phyloP scores from a whole-genome alignment of 208 protist species.

The Spongospora subterranea region DNA sequence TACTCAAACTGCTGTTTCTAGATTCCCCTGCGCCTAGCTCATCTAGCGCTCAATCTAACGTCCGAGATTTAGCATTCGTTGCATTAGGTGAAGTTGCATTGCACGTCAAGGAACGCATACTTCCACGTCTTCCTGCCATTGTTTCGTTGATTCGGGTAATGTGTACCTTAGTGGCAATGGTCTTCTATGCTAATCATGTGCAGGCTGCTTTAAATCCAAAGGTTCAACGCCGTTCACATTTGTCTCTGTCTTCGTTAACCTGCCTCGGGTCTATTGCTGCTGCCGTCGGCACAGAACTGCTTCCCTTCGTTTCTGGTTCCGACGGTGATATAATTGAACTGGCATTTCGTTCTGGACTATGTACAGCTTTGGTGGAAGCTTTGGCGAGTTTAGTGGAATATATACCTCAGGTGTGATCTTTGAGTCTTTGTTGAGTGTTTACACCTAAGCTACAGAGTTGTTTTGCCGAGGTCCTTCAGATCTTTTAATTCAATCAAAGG shows the following conservation, averaged over 20 bases:
- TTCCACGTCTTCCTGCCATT: conserved; percentile 1
- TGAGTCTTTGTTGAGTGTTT: too few relatives aligned
- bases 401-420: conserved; percentile 15
- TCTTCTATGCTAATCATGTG: too few relatives aligned
- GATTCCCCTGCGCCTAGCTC: neutral
- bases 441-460: too few relatives aligned
- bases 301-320: neutral
- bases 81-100: conserved; percentile 10
- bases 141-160: neutral
- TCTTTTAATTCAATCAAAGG: too few relatives aligned
- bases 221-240: neutral
- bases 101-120: neutral
- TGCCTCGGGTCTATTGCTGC: neutral
- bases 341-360: conserved; percentile 45
- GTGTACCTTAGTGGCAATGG: too few relatives aligned
- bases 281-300: neutral
- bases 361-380: neutral
- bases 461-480: too few relatives aligned
- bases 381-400: neutral
- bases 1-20: neutral
- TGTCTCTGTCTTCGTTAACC: neutral
- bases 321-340: neutral
- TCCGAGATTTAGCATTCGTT: conserved; percentile 24
- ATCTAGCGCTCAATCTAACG: neutral
- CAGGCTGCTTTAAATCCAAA: neutral